Conservation (phyloP, 2,329 filamentous ascomycete genomes). For the Diaporthe sp. region DNA sequence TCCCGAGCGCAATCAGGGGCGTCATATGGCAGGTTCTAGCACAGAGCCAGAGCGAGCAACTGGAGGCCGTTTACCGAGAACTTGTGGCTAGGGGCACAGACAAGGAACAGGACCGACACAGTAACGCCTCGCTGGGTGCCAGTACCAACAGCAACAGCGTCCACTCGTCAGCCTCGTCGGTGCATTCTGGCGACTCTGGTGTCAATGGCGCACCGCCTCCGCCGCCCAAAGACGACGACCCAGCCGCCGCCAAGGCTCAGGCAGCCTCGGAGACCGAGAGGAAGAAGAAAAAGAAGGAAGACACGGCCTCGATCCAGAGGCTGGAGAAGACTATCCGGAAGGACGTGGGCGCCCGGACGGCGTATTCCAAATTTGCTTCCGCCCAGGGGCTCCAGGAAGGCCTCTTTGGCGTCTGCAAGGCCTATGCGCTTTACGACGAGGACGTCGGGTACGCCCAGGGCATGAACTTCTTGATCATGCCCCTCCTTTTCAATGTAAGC, state of each 20-base stretch:
- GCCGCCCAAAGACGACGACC: conserved; percentile 69
- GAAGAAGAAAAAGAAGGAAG: conserved; percentile 84
- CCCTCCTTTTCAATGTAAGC: conserved; percentile 89
- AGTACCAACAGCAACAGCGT: conserved; percentile 68
- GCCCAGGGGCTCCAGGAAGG: conserved; percentile 93
- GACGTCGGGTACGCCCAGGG: conserved; percentile 96
- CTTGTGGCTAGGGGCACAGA: conserved; percentile 85
- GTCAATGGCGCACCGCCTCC: conserved; percentile 69
- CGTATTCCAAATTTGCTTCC: conserved; percentile 95
- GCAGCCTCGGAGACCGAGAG: conserved; percentile 74
- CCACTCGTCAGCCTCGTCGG: conserved; percentile 86
- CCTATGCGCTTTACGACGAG: conserved; percentile 95
- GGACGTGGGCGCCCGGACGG: conserved; percentile 92
- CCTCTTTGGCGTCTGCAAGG: conserved; percentile 95
- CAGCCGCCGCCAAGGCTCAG: conserved; percentile 76
- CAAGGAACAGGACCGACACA: conserved; percentile 77
- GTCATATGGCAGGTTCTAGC: conserved; percentile 99
- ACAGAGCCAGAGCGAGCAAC: conserved; percentile 92
- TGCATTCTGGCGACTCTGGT: conserved; percentile 82
- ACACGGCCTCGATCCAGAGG: conserved; percentile 79
- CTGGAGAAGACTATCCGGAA: conserved; percentile 93
- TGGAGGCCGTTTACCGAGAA: conserved; percentile 89
- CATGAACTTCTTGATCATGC: conserved; percentile 99
- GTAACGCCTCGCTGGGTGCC: conserved; percentile 66
- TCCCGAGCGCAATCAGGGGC: conserved; percentile 94